Conservation (phyloP, 768 basidiomycete genomes). For the Pleurotus pulmonarius region DNA sequence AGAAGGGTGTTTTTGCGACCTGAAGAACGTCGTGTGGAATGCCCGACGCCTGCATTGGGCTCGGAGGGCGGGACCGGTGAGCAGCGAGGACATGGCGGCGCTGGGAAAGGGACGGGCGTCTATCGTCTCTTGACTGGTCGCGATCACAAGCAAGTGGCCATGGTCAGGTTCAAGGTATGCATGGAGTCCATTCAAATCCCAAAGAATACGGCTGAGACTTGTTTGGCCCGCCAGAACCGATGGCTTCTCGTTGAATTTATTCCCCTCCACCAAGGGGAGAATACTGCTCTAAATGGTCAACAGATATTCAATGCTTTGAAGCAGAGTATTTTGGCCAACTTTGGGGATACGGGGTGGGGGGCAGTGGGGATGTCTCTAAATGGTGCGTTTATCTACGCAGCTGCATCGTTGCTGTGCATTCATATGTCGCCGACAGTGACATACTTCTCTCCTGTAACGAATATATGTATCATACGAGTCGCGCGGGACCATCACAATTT, state of each 20-base stretch:
- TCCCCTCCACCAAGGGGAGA: constrained; percentile 23
- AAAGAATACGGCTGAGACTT: neutral
- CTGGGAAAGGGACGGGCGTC: too few relatives aligned
- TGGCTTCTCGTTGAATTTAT: constrained; percentile 89
- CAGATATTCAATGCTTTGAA: constrained; percentile 66
- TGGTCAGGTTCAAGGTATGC: constrained; percentile 6
- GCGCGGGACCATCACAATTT: constrained; percentile 76
- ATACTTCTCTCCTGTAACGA: constrained; percentile 82
- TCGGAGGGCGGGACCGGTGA: neutral
- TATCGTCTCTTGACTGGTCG: neutral
- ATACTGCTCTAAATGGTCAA: constrained; percentile 45
- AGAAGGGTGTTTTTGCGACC: neutral
- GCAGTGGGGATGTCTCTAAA: constrained; percentile 67
- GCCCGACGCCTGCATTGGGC: constrained; percentile 1
- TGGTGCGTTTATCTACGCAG: constrained; percentile 37
- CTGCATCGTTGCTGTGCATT: neutral
- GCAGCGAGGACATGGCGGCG: neutral
- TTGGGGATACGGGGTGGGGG: constrained; percentile 88
- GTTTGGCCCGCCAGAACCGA: constrained; percentile 53
- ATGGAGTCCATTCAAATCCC: neutral
- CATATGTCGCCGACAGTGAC: constrained; percentile 54
- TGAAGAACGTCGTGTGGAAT: neutral
- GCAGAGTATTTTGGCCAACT: constrained; percentile 66
- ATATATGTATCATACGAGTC: constrained; percentile 82
- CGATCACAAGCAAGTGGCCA: neutral